A percentile compares a stretch with the other conserved stretches of the same genome.
Conservation (phyloP, 2,329 filamentous ascomycete genomes). For the Paraphoma sp. region DNA sequence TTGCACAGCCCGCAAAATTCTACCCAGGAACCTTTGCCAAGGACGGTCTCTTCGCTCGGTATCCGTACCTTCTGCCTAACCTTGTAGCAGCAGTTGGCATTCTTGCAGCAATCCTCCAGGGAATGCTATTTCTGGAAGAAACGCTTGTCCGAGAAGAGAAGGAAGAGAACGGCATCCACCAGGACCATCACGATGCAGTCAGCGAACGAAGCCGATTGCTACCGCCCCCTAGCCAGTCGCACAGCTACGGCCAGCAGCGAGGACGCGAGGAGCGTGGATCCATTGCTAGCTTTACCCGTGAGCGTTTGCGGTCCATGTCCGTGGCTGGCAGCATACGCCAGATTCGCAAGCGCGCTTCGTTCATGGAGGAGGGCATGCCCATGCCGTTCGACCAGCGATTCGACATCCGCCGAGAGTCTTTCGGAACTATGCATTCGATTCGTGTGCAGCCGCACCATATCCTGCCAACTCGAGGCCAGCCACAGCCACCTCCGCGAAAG, state of each 20-base stretch:
- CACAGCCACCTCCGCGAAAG: slow-evolving; percentile 20
- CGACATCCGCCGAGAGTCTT: slow-evolving; percentile 44
- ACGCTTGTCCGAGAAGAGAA: slow-evolving; percentile 56
- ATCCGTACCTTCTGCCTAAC: slow-evolving; percentile 90
- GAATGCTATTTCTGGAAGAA: slow-evolving; percentile 82
- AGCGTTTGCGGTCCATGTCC: slow-evolving; percentile 36
- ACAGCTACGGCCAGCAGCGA: slow-evolving; percentile 58
- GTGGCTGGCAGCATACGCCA: slow-evolving; percentile 39
- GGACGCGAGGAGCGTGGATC: slow-evolving; percentile 41
- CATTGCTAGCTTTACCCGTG: slow-evolving; percentile 30
- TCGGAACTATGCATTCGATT: slow-evolving; percentile 47
- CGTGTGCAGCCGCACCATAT: slow-evolving; percentile 35
- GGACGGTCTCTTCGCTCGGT: slow-evolving; percentile 74
- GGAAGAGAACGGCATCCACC: slow-evolving; percentile 43
- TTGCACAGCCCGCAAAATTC: slow-evolving; percentile 77
- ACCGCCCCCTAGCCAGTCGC: slow-evolving; percentile 33
- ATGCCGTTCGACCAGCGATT: slow-evolving; percentile 40
- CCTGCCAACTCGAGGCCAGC: slow-evolving; percentile 24
- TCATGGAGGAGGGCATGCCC: slow-evolving; percentile 46
- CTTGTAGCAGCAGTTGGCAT: slow-evolving; percentile 80
- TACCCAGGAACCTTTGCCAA: slow-evolving; percentile 76
- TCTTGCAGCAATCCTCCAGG: slow-evolving; percentile 77
- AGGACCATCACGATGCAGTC: slow-evolving; percentile 73
- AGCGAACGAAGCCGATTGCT: slow-evolving; percentile 70
- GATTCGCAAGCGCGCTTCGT: slow-evolving; percentile 45